phyloP scores from a whole-genome alignment of 495 filamentous ascomycete species.

The Viridothelium virens region DNA sequence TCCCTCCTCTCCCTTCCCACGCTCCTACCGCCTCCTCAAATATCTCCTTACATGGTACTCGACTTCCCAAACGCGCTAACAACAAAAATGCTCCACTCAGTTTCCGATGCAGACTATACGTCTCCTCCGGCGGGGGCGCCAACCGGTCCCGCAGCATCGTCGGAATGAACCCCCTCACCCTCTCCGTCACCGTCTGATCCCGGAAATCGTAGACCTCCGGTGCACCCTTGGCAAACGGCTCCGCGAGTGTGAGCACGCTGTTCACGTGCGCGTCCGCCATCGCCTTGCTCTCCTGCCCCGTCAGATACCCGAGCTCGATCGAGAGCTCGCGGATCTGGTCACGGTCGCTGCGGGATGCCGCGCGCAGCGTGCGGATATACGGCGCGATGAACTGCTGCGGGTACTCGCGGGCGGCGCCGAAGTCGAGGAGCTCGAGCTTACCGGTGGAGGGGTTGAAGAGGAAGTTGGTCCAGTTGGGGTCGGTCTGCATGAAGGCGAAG shows the following conservation, averaged over 20 bases:
- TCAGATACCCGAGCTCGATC: slow-evolving; percentile 82
- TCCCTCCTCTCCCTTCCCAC: slow-evolving; percentile 26
- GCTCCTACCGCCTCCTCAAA: slow-evolving; percentile 61
- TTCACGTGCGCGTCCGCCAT: slow-evolving; percentile 85
- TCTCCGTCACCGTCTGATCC: slow-evolving; percentile 90
- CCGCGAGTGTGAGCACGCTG: slow-evolving; percentile 78
- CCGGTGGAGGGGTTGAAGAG: slow-evolving; percentile 67
- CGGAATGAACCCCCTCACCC: slow-evolving; percentile 78
- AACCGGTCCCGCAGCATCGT: slow-evolving; percentile 85
- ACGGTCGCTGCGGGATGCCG: slow-evolving; percentile 64
- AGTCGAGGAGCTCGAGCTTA: slow-evolving; percentile 87
- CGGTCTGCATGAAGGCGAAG: slow-evolving; percentile 97
- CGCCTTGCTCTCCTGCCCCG: slow-evolving; percentile 67
- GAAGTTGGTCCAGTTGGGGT: slow-evolving; percentile 99
- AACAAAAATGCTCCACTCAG: slow-evolving; percentile 91
- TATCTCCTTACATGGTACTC: slow-evolving; percentile 71
- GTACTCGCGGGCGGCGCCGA: slow-evolving; percentile 84
- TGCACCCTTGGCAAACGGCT: slow-evolving; percentile 71
- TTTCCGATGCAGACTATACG: slow-evolving; percentile 92
- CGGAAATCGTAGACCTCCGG: slow-evolving; percentile 85
- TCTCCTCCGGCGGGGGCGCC: slow-evolving; percentile 91
- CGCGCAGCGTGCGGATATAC: slow-evolving; percentile 69
- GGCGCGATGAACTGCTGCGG: slow-evolving; percentile 66
- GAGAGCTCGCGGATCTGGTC: slow-evolving; percentile 57
- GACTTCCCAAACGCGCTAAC: slow-evolving; percentile 76